Conservation (phyloP, 768 basidiomycete genomes). For the Crepidotus variabilis region DNA sequence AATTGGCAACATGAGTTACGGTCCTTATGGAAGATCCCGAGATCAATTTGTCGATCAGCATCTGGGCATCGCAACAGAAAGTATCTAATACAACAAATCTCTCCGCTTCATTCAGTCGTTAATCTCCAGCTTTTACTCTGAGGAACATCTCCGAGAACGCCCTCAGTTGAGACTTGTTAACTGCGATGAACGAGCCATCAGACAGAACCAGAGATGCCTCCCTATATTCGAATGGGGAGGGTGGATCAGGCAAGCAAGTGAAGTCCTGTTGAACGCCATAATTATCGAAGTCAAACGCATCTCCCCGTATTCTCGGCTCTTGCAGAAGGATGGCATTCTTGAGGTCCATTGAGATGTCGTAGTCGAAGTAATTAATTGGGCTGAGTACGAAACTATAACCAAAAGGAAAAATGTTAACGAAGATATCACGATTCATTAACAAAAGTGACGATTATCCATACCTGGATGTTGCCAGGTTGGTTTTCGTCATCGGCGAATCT, state of each 20-base stretch:
- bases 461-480: conserved; percentile 53
- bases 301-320: conserved; percentile 32
- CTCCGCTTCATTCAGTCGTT: too few relatives aligned
- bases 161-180: too few relatives aligned
- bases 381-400: conserved; percentile 48
- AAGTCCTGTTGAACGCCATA: conserved; percentile 43
- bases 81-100: too few relatives aligned
- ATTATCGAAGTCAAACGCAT: conserved; percentile 42
- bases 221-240: conserved; percentile 19
- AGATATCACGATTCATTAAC: background rate
- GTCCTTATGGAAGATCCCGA: background rate
- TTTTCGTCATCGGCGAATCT: conserved; percentile 59
- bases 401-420: background rate
- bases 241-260: conserved; percentile 21
- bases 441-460: conserved; percentile 14
- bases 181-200: background rate
- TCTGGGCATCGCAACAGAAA: too few relatives aligned
- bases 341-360: conserved; percentile 57
- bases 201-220: conserved; percentile 3
- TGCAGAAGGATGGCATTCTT: conserved; percentile 48
- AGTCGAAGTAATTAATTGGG: conserved; percentile 64
- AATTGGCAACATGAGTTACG: background rate
- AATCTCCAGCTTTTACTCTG: too few relatives aligned
- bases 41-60: background rate
- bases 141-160: too few relatives aligned